Evolutionary conservation across 2,329 filamentous ascomycete genomes (phyloP).

Genomic region (Hawksworthiomyces lignivorus): DNA sequence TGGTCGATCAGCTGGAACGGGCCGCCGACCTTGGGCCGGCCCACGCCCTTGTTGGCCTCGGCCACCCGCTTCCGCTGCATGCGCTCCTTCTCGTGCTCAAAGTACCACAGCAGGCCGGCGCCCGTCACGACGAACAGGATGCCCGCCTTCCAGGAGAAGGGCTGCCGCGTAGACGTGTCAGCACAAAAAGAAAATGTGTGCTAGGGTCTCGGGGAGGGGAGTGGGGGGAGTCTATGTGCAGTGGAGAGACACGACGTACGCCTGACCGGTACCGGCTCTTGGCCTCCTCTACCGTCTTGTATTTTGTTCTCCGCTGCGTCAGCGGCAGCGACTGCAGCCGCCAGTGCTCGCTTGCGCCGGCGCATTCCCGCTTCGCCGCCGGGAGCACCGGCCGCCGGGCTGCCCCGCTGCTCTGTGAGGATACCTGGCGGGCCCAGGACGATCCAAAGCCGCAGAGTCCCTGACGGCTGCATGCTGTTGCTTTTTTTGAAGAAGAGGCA

Average conservation of each 20-base stretch:
- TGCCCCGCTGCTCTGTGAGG: not conserved
- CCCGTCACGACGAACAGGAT: constrained; percentile 76
- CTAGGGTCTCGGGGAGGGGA: not conserved
- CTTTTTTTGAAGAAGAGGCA: not conserved
- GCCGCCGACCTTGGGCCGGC: constrained; percentile 87
- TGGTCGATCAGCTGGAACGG: constrained; percentile 77
- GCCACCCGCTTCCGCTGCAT: constrained; percentile 84
- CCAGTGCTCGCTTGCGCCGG: constrained; percentile 16
- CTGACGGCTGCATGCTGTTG: not conserved
- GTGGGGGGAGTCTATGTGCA: not conserved
- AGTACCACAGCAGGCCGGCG: constrained; percentile 75
- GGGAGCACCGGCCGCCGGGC: constrained; percentile 3
- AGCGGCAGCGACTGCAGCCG: constrained; percentile 18
- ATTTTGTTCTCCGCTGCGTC: constrained; percentile 31
- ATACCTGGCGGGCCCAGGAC: not conserved
- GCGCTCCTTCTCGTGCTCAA: constrained; percentile 85
- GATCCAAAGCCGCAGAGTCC: constrained; percentile 3
- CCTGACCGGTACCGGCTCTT: constrained; percentile 51
- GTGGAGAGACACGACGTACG: constrained; percentile 27
- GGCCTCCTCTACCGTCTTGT: constrained; percentile 51
- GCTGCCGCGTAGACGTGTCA: constrained; percentile 39
- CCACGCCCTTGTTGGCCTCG: constrained; percentile 87
- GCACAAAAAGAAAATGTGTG: not conserved
- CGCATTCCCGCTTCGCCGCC: constrained; percentile 1
- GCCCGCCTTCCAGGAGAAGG: constrained; percentile 90